Base-by-base conservation (phyloP, 495 filamentous ascomycete genomes). In the Wilcoxina mikolae region DNA sequence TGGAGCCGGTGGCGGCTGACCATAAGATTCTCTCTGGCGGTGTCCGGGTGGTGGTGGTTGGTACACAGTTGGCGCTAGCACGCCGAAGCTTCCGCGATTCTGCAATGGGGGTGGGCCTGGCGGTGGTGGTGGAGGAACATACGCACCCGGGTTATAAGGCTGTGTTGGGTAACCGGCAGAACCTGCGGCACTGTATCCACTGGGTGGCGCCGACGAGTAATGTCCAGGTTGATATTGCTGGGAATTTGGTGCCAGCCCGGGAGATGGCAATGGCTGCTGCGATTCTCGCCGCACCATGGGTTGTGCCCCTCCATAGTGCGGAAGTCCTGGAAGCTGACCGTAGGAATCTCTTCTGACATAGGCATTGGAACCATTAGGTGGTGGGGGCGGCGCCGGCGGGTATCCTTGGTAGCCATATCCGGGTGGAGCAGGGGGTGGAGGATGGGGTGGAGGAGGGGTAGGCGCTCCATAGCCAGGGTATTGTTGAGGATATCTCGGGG, bases 81-180 rank as follows among this genome's bases (percentile, higher is more conserved):
- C 39, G 10, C 61, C 50, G 45, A 57, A 64, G 45, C 61, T 65
- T 38, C 58, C 54, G 31, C 62, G 54, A 51, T 28, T 45, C 33
- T 48, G 55, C 45, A 62, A 22, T 17, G 85, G 83, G 31, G 85
- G 83, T 7, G 85, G 86, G 11, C 82, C 84, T 2, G 83, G 85
- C 0, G 90, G 90, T 18, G 90, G 90, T 7, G 90, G 90, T 0
- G 90, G 90, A 0, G 89, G 90, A 33, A 94, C 78, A 66, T 94
- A 95, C 17, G 87, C 87, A 17, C 79, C 78, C 28, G 87, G 86
- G 58, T 90, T 73, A 46, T 68, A 68, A 43, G 72, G 70, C 46
- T 64, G 64, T 11, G 60, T 57, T 23, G 56, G 58, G 18, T 64
- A 56, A 4, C 1, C 23, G 22, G 10, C 51, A 42, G 54, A 52